These are phyloP conservation scores for Canavalia ensiformis DNA, from an alignment of 306 rosid species.

Conservation along the genomic window DNA sequence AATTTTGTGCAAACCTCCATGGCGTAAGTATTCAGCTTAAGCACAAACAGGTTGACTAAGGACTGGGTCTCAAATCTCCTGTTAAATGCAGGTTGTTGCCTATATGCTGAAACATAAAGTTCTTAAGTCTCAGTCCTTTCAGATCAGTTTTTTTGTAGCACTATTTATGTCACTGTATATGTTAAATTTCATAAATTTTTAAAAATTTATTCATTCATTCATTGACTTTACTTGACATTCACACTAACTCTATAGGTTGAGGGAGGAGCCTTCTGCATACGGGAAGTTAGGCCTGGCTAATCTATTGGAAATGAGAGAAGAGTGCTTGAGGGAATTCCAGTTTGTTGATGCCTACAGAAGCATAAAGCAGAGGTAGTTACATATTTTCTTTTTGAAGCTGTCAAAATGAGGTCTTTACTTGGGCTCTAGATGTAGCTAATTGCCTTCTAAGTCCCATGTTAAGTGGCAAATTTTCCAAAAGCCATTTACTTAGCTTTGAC, in stretches of 20 bases:
- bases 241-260: conserved; percentile 69
- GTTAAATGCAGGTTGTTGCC: conserved; percentile 6
- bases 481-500: conserved; percentile 4
- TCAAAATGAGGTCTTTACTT: conserved; percentile 20
- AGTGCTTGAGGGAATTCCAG: conserved; percentile 98
- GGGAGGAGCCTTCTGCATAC: conserved; percentile 97
- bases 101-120: conserved; percentile 13
- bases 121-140: conserved; percentile 8
- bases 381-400: conserved; percentile 29
- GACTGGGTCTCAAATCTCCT: conserved; percentile 9
- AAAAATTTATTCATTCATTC: neutral
- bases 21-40: neutral
- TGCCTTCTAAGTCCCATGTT: conserved; percentile 21
- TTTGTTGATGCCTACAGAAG: conserved; percentile 94
- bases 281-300: conserved; percentile 96
- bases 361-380: conserved; percentile 87
- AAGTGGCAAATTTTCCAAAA: conserved; percentile 27
- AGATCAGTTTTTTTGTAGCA: conserved; percentile 9
- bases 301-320: conserved; percentile 97
- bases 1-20: neutral
- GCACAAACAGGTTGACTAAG: neutral
- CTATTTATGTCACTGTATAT: conserved; percentile 34
- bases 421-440: neutral
- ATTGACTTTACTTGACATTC: conserved; percentile 35
- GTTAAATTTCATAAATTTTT: conserved; percentile 8